Percentiles rank a stretch among this genome's conserved stretches.
Evolutionary conservation across 2,329 filamentous ascomycete genomes (phyloP).

Genomic region (Aspergillus fructus): DNA sequence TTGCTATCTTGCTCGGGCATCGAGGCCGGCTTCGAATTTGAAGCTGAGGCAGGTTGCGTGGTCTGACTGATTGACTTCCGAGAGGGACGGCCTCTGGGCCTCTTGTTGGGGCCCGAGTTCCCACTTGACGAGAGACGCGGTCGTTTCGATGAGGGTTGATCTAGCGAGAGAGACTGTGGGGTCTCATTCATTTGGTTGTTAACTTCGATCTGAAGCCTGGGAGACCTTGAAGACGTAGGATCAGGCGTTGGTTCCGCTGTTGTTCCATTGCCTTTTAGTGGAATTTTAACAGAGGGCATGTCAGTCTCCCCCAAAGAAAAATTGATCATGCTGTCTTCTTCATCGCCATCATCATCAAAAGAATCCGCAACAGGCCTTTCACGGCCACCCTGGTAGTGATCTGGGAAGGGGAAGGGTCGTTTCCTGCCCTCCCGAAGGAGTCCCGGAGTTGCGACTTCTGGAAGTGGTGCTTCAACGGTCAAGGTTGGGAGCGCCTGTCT

Average conservation of each 20-base stretch:
- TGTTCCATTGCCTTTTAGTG: constrained; percentile 22
- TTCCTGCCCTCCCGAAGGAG: constrained; percentile 35
- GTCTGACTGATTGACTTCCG: constrained; percentile 25
- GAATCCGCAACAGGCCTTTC: constrained; percentile 32
- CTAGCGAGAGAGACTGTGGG: neutral
- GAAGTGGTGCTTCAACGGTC: constrained; percentile 17
- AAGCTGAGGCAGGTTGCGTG: constrained; percentile 10
- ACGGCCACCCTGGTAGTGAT: constrained; percentile 25
- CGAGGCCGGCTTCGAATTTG: constrained; percentile 16
- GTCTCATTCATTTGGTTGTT: constrained; percentile 10
- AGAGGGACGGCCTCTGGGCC: constrained; percentile 27
- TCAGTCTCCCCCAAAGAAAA: constrained; percentile 23
- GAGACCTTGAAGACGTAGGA: constrained; percentile 8
- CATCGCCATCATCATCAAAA: constrained; percentile 32
- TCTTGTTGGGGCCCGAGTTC: constrained; percentile 14
- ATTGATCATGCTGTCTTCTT: constrained; percentile 26
- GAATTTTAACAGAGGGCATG: constrained; percentile 24
- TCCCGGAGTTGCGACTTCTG: constrained; percentile 34
- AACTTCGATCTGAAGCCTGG: constrained; percentile 19
- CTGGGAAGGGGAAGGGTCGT: constrained; percentile 32
- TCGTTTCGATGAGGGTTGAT: constrained; percentile 28
- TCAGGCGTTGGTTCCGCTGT: constrained; percentile 7
- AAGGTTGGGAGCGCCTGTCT: constrained; percentile 13
- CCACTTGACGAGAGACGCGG: constrained; percentile 25
- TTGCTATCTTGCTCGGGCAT: constrained; percentile 17